A percentile compares a stretch with the other conserved stretches of the same genome.
phyloP scores from a whole-genome alignment of 2,329 filamentous ascomycete species.

The Diplodia mutila region DNA sequence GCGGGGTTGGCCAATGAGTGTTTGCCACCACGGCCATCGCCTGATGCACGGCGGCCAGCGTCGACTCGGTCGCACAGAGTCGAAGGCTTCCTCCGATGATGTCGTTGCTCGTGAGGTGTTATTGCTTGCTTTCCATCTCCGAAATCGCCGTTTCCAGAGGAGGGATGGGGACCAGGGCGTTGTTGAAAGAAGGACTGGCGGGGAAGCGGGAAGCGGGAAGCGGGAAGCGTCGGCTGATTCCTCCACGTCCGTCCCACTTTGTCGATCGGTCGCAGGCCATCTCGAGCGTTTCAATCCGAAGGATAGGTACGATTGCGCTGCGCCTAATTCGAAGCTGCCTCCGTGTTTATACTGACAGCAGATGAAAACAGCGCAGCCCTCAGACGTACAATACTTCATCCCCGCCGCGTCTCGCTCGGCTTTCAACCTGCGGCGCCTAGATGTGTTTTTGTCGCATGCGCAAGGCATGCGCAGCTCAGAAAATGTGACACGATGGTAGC shows the following conservation, averaged over 20 bases:
- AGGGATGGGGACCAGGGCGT: too few relatives aligned
- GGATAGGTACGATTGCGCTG: not conserved
- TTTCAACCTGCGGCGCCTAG: not conserved
- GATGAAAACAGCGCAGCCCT: too few relatives aligned
- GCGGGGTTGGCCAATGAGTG: not conserved
- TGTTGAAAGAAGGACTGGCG: not conserved
- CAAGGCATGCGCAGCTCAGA: not conserved
- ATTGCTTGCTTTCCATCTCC: too few relatives aligned
- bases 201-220: not conserved
- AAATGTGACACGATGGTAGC: slow-evolving; percentile 14
- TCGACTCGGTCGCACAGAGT: not conserved
- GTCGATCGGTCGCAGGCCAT: not conserved
- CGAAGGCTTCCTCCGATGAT: too few relatives aligned
- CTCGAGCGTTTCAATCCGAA: not conserved
- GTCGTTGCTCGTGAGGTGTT: too few relatives aligned
- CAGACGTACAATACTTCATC: too few relatives aligned
- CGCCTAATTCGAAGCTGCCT: not conserved
- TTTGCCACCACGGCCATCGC: not conserved
- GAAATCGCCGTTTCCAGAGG: too few relatives aligned
- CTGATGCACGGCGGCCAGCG: not conserved
- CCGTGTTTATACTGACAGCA: not conserved
- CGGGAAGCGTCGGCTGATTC: not conserved
- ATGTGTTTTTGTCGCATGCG: not conserved
- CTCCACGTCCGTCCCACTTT: not conserved
- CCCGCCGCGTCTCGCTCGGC: not conserved